These are phyloP conservation scores for Penicillium sp. DNA, from an alignment of 2,329 filamentous ascomycete genomes.

Conservation along the genomic window DNA sequence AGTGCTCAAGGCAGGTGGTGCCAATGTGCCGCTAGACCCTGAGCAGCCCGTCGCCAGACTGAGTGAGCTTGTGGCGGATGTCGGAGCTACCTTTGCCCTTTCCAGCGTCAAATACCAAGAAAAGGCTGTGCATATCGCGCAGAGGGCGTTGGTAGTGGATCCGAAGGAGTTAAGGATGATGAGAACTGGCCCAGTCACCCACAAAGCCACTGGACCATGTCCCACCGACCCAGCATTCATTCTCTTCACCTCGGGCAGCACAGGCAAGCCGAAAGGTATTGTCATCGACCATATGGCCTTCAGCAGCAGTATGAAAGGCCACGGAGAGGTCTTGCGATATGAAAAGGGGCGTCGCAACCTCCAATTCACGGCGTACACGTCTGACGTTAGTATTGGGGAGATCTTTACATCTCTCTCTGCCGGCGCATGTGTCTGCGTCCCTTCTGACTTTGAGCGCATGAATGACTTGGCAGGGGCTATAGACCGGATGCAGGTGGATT, in stretches of 20 bases:
- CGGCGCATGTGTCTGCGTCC: background rate
- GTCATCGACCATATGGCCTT: constrained; percentile 52
- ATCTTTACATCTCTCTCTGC: background rate
- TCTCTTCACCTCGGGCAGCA: constrained; percentile 49
- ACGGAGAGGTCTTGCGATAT: constrained; percentile 39
- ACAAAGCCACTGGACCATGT: background rate
- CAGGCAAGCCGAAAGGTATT: constrained; percentile 49
- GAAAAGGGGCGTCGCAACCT: constrained; percentile 31
- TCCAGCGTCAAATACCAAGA: background rate
- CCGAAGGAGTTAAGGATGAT: too few species aligned
- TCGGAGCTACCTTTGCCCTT: background rate
- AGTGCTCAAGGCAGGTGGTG: too few species aligned
- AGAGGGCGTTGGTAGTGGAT: background rate
- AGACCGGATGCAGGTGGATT: background rate
- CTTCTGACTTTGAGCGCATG: background rate
- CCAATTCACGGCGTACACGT: background rate
- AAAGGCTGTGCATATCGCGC: background rate
- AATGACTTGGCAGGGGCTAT: background rate
- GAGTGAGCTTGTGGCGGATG: background rate
- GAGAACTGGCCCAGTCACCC: background rate
- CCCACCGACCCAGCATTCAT: constrained; percentile 50
- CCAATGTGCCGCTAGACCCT: too few species aligned
- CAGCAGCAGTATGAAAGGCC: constrained; percentile 45
- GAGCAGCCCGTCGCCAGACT: too few species aligned
- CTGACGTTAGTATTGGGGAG: background rate